phyloP scores from a whole-genome alignment of 495 filamentous ascomycete genomes.

The Hypomontagnella submonticulosa region DNA sequence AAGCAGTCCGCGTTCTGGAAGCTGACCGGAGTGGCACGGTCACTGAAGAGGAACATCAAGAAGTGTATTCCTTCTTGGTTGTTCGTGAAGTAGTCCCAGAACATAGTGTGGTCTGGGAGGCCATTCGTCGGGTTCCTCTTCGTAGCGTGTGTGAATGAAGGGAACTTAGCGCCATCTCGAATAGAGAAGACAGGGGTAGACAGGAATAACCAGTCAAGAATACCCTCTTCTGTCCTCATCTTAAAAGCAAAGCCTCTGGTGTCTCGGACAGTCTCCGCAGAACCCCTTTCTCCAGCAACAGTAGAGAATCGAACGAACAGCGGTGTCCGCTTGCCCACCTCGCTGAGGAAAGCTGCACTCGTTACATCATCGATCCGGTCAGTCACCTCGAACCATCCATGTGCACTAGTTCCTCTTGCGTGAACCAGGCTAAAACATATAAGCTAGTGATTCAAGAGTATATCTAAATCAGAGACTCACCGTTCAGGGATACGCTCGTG shows the following conservation, averaged over 20 bases:
- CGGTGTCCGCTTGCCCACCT: constrained; percentile 28
- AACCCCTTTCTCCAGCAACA: constrained; percentile 69
- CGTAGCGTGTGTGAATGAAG: constrained; percentile 70
- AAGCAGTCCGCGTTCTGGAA: constrained; percentile 65
- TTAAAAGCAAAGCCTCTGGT: constrained; percentile 76
- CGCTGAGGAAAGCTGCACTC: constrained; percentile 42
- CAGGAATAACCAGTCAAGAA: constrained; percentile 49
- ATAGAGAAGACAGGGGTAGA: constrained; percentile 57
- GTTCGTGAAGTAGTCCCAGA: constrained; percentile 59
- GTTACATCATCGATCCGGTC: constrained; percentile 63
- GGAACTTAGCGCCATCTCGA: constrained; percentile 67
- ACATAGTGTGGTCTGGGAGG: constrained; percentile 54
- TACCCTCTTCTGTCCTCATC: constrained; percentile 58
- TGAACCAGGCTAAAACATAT: constrained; percentile 59
- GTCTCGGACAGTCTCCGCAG: constrained; percentile 74
- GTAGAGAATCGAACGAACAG: constrained; percentile 70
- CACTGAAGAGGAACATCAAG: constrained; percentile 73
- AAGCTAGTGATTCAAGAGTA: too few species aligned
- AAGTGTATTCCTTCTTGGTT: constrained; percentile 74
- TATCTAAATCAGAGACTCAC: too few species aligned
- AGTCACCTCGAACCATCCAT: constrained; percentile 70
- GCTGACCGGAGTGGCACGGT: constrained; percentile 71
- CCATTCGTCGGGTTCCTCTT: constrained; percentile 76
- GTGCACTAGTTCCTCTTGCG: constrained; percentile 69
- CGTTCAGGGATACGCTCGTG: constrained; percentile 66